Percentiles rank a stretch among this genome's conserved stretches.
Conservation (phyloP, 352 stramenopile genomes). For the Phytopythium boreale region DNA sequence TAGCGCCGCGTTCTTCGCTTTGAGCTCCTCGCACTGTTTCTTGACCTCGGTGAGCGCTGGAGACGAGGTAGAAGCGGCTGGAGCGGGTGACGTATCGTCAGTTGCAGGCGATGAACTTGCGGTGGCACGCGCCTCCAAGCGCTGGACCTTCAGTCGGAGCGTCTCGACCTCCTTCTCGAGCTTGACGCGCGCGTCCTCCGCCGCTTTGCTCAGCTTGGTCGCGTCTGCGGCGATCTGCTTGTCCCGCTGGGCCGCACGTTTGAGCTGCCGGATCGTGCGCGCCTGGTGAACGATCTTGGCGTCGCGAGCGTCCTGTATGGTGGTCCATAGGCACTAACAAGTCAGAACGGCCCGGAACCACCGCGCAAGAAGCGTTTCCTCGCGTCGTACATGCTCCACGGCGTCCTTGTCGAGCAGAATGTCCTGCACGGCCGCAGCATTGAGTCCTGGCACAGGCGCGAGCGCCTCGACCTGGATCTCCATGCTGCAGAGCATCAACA, state of each 20-base stretch:
- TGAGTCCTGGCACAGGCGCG: constrained; percentile 58
- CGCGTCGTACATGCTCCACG: constrained; percentile 42
- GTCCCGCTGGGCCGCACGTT: constrained; percentile 52
- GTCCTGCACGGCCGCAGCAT: constrained; percentile 47
- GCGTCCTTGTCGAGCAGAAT: constrained; percentile 60
- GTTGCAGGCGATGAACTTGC: neutral
- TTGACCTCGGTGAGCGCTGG: constrained; percentile 6
- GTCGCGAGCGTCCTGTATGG: constrained; percentile 58
- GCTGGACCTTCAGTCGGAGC: constrained; percentile 52
- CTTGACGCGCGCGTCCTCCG: constrained; percentile 27
- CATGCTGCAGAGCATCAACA: constrained; percentile 22
- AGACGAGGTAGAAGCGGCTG: neutral
- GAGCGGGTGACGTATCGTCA: neutral
- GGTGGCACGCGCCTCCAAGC: constrained; percentile 40
- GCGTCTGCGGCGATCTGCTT: constrained; percentile 48
- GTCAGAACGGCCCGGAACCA: neutral
- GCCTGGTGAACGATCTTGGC: constrained; percentile 79
- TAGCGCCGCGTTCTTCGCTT: constrained; percentile 47
- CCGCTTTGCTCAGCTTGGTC: constrained; percentile 31
- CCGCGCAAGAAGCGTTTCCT: neutral
- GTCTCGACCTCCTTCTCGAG: constrained; percentile 62
- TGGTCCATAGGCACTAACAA: neutral
- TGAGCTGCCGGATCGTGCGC: constrained; percentile 59
- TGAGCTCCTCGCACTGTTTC: constrained; percentile 68
- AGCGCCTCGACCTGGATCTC: constrained; percentile 70